Evolutionary conservation across 2,329 filamentous ascomycete genomes (phyloP), one percentile per base, ranked within the genome.

Genomic region (Pseudogymnoascus destructans): DNA sequence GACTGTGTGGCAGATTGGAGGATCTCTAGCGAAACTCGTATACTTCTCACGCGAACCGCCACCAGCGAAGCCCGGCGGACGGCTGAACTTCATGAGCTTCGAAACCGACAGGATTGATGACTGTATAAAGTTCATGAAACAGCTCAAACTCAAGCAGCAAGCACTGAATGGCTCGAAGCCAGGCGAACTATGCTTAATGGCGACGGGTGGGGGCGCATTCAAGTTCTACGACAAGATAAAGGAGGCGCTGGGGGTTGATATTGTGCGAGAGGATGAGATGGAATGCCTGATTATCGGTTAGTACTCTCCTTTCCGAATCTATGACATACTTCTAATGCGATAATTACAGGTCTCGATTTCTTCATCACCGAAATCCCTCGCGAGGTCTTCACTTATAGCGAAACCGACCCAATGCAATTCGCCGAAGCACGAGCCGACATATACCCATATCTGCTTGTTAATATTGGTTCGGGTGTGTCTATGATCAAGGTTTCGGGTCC

Each of bases 321-420:
- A 0, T 52, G 46, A 25, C 7, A 38, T 9, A 19, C 15, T 33
- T 59, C 23, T 67, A 55, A 62, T 40, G 23, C 54, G 9, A 11
- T 25, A 10, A 57, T 6, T 30, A 61, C 65, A 89, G 90, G 92
- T 10, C 83, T 98, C 42, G 93, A 98, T 70, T 98, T 97, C 75
- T 97, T 98, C 77, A 97, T 97, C 69, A 95, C 89, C 63, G 91
- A 97, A 70, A 97, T 98, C 60, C 93, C 93, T 17, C 84, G 87
- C 65, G 93, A 98, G 73, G 92, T 98, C 58, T 98, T 98, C 69
- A 96, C 90, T 17, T 97, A 97, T 73, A 91, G 87, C 69, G 92
- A 95, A 70, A 80, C 81, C 32, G 85, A 93, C 65, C 90, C 91
- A 3, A 95, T 96, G 87, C 82, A 89, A 67, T 97, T 95, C 69